Evolutionary conservation across 2,329 filamentous ascomycete genomes (phyloP), one percentile per base, ranked within the genome.

Genomic region (Alternaria panax): DNA sequence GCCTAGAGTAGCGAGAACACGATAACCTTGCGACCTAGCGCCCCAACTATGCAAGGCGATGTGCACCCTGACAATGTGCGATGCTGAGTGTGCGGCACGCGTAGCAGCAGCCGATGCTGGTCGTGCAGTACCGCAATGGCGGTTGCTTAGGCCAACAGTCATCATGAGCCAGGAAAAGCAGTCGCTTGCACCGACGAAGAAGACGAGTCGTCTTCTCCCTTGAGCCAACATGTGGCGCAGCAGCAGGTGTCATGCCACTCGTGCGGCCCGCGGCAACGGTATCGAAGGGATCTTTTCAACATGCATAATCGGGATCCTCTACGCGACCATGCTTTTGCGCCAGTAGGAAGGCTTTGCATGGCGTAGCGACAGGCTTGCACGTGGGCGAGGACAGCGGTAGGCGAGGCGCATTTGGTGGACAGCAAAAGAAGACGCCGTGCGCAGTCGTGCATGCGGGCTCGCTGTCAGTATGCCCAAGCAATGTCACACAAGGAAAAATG

Each of bases 191-290:
- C n/a, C 30, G 42, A 22, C 34, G 32, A 47, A 32, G 41, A 50
- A 42, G 59, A 62, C 41, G 54, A 27, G 47, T 63, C 57, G 55
- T 55, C 48, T 64, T 57, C 54, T 53, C 59, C 59, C 41, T 45
- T 54, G 42, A 16, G 53, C 45, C 54, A 38, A 34, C 56, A 43
- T 38, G 46, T 50, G 43, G 50, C 43, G 46, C 58, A 3, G 45
- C 30, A 60, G 61, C 66, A 67, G 50, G 42, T 65, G 62, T 67
- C 63, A 64, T 60, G 46, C 62, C 67, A 62, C 66, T 20, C 43
- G 27, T 54, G 64, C 61, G 62, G 63, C 28, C 63, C 59, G 68
- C 48, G 55, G 28, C 27, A 61, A 65, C 52, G 51, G 46, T 51
- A 47, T 48, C 55, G 41, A 36, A 40, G 47, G 41, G 42, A 54